phyloP scores from a whole-genome alignment of 805 yeast genomes.

The Ogataea methanolica region DNA sequence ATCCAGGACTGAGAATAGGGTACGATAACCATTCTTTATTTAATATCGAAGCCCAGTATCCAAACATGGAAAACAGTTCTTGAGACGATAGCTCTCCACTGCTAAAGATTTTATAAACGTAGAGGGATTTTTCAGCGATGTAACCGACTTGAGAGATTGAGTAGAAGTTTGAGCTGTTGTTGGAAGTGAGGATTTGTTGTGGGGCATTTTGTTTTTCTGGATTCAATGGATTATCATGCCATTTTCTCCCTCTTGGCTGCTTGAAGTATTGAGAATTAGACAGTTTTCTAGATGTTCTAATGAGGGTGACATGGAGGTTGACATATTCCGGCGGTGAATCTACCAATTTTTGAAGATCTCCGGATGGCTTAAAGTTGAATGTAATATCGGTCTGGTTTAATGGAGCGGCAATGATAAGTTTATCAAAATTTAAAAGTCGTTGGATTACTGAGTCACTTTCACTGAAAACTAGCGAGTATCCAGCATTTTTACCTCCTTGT shows the following conservation, averaged over 20 bases:
- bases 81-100: not conserved
- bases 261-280: constrained; percentile 10
- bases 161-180: constrained; percentile 21
- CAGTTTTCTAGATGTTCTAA: constrained; percentile 18
- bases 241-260: constrained; percentile 17
- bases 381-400: constrained; percentile 27
- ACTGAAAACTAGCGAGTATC: constrained; percentile 3
- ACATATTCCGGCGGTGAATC: constrained; percentile 31
- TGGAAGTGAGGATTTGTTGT: constrained; percentile 20
- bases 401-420: constrained; percentile 44
- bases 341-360: constrained; percentile 1
- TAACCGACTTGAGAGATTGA: constrained; percentile 30
- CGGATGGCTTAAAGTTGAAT: constrained; percentile 5
- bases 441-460: not conserved
- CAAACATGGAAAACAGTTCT: constrained; percentile 13
- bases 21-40: constrained; percentile 41
- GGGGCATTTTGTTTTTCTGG: constrained; percentile 25
- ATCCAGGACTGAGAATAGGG: constrained; percentile 34
- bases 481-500: not conserved
- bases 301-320: constrained; percentile 34
- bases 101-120: constrained; percentile 41
- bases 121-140: constrained; percentile 23
- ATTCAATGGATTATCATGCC: no score
- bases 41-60: constrained; percentile 21
- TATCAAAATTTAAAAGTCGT: constrained; percentile 29